Conservation (phyloP, 163 green algal genomes). For the Scenedesmus sp. region DNA sequence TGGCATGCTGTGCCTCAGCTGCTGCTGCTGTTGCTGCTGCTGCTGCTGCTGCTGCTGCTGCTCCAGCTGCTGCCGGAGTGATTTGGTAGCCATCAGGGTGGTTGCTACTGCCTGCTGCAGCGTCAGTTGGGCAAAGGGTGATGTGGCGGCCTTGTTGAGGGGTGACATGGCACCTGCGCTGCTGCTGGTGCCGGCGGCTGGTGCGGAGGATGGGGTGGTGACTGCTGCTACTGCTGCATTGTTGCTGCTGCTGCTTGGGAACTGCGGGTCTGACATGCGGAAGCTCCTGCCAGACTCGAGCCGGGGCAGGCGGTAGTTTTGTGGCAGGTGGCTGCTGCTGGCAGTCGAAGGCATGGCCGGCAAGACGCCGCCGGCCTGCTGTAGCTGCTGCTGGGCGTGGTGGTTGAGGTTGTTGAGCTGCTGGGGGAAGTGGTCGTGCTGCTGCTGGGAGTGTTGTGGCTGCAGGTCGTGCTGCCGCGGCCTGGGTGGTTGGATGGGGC, state of each 20-base stretch:
- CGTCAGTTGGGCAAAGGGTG: constrained; percentile 8
- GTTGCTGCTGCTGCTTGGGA: constrained; percentile 15
- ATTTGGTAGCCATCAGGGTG: background rate
- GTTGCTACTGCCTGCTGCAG: constrained; percentile 29
- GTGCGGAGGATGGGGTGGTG: background rate
- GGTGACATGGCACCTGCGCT: background rate
- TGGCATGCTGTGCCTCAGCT: background rate
- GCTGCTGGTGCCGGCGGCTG: background rate
- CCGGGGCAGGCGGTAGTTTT: background rate
- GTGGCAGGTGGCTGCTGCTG: background rate
- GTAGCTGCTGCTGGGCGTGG: background rate
- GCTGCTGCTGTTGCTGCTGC: background rate
- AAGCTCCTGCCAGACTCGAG: background rate
- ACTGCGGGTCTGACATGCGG: background rate
- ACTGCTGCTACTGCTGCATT: background rate
- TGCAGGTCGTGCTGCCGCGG: constrained; percentile 1
- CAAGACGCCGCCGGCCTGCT: background rate
- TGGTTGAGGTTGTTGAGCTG: too few species aligned
- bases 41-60: constrained; percentile 28
- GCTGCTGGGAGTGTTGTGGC: background rate
- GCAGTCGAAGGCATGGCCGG: background rate
- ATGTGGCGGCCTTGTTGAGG: constrained; percentile 15
- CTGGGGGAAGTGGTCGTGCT: background rate
- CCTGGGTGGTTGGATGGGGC: background rate
- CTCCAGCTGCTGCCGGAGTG: background rate